Evolutionary conservation across 169 alveolate species (phyloP).

Genomic region (Haemoproteus tartakovskyi): DNA sequence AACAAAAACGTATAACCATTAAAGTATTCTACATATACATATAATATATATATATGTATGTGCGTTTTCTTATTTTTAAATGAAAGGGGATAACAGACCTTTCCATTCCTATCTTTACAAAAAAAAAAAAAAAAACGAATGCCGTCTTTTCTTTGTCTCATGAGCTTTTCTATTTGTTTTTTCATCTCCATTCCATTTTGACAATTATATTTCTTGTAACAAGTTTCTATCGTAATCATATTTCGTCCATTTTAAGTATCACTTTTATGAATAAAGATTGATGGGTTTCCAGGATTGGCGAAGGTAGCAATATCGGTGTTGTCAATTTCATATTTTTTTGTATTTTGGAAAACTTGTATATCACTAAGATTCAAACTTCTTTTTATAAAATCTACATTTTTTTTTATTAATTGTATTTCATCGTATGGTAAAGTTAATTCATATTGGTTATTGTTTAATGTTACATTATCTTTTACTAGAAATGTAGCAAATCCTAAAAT

Average conservation of each 20-base stretch:
- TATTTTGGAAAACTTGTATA: slow-evolving; percentile 68
- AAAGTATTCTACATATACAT: too few species aligned
- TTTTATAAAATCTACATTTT: slow-evolving; percentile 51
- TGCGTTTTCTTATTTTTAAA: too few species aligned
- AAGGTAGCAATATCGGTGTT: slow-evolving; percentile 65
- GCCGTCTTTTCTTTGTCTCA: too few species aligned
- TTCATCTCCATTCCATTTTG: not conserved
- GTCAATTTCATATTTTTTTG: slow-evolving; percentile 64
- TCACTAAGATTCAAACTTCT: slow-evolving; percentile 60
- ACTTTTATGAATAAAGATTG: slow-evolving; percentile 69
- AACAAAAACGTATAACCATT: too few species aligned
- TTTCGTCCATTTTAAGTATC: not conserved
- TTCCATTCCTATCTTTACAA: too few species aligned
- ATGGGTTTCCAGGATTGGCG: slow-evolving; percentile 78
- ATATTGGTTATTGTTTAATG: slow-evolving; percentile 76
- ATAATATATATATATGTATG: too few species aligned
- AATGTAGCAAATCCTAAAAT: slow-evolving; percentile 86
- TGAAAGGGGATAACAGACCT: too few species aligned
- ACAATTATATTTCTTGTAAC: too few species aligned
- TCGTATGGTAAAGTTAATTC: slow-evolving; percentile 75
- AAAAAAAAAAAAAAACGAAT: too few species aligned
- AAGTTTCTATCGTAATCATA: too few species aligned
- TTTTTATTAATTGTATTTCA: slow-evolving; percentile 60
- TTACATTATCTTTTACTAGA: slow-evolving; percentile 79
- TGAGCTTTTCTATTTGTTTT: not conserved